Evolutionary conservation across 768 basidiomycete species (phyloP), one percentile per base, ranked within the genome.

Genomic region (Sporobolomyces pararoseus): DNA sequence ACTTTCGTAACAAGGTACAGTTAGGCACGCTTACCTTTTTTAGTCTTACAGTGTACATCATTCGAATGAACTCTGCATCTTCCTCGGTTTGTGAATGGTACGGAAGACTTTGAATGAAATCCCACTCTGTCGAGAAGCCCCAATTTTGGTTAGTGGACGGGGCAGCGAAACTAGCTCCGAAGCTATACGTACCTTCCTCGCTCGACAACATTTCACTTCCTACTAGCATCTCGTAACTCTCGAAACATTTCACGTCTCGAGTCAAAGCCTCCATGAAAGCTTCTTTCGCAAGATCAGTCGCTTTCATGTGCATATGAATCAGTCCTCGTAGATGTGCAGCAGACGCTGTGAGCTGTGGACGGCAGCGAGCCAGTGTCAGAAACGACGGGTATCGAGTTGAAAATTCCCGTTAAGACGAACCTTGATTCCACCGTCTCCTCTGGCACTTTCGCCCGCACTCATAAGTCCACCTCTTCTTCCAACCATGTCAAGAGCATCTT

Each of bases 221-320:
- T 32, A 97, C 82, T 14, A 99, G 84, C 70, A 92, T 89, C 68
- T 90, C 87, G 77, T 96, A 97, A 2, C 92, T 88, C 73, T 98
- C 96, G 76, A 91, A 98, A 79, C 95, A 98, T 80, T 96, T 96
- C 39, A 97, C 91, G 74, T 99, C 96, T 27, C 97, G 83, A 2
- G 89, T 85, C 27, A 99, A 83, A 1, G 96, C 94, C 77, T 99
- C 95, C 87, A 96, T 88, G 77, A 97, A 96, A 75, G 90, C 91
- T 59, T 89, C 84, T 78, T 98, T 98, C 1, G 96, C 96, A 75
- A 89, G 86, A 60, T 92, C 89, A 27, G 88, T 87, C 16, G 92
- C 88, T 75, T 91, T 93, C 21, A 97, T 83, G 77, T 96, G 94
- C 62, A 94, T 87, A 87, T 97, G 95, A 25, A 99, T 83, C 29